Conservation (phyloP, 176 grass and related monocot species). For the Paspalum notatum region DNA sequence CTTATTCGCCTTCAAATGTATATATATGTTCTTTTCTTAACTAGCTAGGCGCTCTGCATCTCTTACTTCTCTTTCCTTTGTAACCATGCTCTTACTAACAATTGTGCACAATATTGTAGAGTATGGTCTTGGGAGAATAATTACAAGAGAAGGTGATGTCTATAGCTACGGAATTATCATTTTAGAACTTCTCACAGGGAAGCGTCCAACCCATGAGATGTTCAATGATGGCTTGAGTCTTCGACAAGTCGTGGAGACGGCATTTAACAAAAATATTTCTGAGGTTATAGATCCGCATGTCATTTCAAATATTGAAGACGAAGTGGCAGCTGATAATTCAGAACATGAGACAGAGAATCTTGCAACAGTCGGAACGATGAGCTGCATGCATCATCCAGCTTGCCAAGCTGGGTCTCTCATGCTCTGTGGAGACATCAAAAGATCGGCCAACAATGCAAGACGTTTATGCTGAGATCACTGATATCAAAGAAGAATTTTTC, state of each 20-base stretch:
- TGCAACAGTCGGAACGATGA: background rate
- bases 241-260: conserved; percentile 39
- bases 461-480: conserved; percentile 37
- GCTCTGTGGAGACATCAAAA: conserved; percentile 40
- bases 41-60: too few relatives aligned
- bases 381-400: conserved; percentile 38
- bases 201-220: conserved; percentile 46
- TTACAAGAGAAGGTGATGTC: conserved; percentile 46
- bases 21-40: too few relatives aligned
- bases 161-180: conserved; percentile 60
- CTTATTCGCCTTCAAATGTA: too few relatives aligned
- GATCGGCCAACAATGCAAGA: conserved; percentile 52
- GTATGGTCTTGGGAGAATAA: conserved; percentile 52
- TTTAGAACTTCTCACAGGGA: conserved; percentile 59
- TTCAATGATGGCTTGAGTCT: conserved; percentile 53
- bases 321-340: background rate
- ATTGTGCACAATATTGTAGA: conserved; percentile 14
- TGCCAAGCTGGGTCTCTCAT: conserved; percentile 49
- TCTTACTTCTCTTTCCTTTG: background rate
- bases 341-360: background rate
- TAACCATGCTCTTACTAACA: background rate
- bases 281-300: conserved; percentile 37
- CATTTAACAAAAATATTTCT: conserved; percentile 24
- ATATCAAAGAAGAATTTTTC: conserved; percentile 28
- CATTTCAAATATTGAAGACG: background rate